Evolutionary conservation across 2,329 filamentous ascomycete species (phyloP).

Genomic region (Parascedosporium putredinis): DNA sequence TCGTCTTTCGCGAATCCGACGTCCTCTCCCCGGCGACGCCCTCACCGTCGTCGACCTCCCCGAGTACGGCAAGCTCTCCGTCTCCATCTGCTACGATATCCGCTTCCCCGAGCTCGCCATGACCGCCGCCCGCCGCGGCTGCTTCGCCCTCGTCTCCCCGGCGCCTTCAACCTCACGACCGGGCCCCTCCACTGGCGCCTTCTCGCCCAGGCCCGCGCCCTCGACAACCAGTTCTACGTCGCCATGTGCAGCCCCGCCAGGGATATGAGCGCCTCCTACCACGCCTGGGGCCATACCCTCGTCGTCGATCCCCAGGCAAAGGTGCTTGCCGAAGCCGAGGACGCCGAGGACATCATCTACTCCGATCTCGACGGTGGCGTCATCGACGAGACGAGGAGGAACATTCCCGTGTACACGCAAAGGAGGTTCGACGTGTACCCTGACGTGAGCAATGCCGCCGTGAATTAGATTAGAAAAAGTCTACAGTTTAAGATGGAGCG

Average conservation of each 20-base stretch:
- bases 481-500: too few species aligned
- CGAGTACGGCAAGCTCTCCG: conserved; percentile 74
- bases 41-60: conserved; percentile 79
- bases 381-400: conserved; percentile 66
- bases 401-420: conserved; percentile 77
- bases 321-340: conserved; percentile 69
- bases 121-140: conserved; percentile 76
- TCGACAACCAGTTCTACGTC: conserved; percentile 93
- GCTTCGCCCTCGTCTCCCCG: conserved; percentile 86
- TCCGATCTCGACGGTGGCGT: conserved; percentile 57
- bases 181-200: conserved; percentile 87
- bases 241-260: conserved; percentile 85
- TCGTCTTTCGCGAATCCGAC: conserved; percentile 82
- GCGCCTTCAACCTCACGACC: conserved; percentile 94
- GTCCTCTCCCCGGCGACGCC: conserved; percentile 76
- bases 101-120: conserved; percentile 91
- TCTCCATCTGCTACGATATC: conserved; percentile 96
- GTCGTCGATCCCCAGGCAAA: conserved; percentile 79
- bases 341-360: conserved; percentile 65
- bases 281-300: conserved; percentile 87
- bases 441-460: conserved; percentile 59
- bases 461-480: too few species aligned
- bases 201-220: conserved; percentile 68
- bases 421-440: conserved; percentile 92
- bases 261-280: conserved; percentile 66